Conservation (phyloP, 768 basidiomycete genomes). For the Mycena albidolilacea region DNA sequence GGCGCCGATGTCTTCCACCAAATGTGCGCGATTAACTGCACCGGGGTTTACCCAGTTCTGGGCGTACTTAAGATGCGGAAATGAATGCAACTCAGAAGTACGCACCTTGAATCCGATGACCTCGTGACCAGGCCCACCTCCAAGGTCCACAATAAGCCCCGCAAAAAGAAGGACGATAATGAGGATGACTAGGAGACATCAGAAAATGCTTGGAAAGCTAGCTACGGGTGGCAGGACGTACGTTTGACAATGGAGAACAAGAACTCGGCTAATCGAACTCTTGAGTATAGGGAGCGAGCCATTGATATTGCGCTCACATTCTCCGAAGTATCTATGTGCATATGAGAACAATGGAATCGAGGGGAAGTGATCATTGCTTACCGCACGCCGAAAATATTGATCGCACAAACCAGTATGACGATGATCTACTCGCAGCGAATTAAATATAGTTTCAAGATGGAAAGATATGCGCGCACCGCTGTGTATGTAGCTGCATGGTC, state of each 20-base stretch:
- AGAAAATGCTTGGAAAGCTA: background rate
- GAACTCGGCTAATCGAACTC: constrained; percentile 68
- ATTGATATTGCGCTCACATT: constrained; percentile 56
- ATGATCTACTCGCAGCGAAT: constrained; percentile 52
- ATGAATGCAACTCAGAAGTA: constrained; percentile 41
- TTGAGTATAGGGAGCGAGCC: background rate
- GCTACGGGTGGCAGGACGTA: constrained; percentile 46
- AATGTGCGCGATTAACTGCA: constrained; percentile 59
- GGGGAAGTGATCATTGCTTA: constrained; percentile 44
- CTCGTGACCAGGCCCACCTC: constrained; percentile 79
- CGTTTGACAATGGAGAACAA: constrained; percentile 76
- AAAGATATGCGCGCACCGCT: constrained; percentile 48
- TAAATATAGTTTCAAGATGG: background rate
- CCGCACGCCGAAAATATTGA: constrained; percentile 83
- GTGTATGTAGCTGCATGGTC: constrained; percentile 71
- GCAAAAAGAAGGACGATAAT: constrained; percentile 73
- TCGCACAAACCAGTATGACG: constrained; percentile 67
- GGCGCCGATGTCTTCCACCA: constrained; percentile 59
- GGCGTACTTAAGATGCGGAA: background rate
- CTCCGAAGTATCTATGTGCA: constrained; percentile 70
- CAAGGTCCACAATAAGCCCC: constrained; percentile 82
- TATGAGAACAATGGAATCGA: constrained; percentile 9
- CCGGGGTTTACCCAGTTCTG: constrained; percentile 86
- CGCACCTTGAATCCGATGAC: constrained; percentile 77
- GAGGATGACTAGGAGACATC: constrained; percentile 58